Percentiles rank a stretch among this genome's conserved stretches.
Evolutionary conservation across 169 alveolate species (phyloP).

Genomic region (Eimeria maxima): DNA sequence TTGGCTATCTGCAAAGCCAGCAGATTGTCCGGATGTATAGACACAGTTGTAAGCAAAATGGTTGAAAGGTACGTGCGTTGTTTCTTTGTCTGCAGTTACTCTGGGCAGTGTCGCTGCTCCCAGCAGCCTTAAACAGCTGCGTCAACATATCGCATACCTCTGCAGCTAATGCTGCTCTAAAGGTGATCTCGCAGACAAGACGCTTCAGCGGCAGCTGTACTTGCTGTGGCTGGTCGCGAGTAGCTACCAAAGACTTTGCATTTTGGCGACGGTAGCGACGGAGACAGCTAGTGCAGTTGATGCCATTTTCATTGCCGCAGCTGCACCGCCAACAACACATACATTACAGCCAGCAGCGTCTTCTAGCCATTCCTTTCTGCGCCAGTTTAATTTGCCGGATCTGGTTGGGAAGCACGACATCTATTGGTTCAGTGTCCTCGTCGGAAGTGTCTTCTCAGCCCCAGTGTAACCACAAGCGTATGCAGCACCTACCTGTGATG

Average conservation of each 20-base stretch:
- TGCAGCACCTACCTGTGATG: not conserved
- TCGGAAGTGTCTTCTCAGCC: not conserved
- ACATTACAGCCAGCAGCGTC: not conserved
- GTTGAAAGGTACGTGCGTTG: not conserved
- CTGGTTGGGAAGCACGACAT: not conserved
- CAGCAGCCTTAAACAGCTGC: constrained; percentile 63
- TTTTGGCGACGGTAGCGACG: not conserved
- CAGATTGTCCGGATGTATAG: not conserved
- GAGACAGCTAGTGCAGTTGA: not conserved
- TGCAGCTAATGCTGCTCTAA: constrained; percentile 75
- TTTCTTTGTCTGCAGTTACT: constrained; percentile 42
- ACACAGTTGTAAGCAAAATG: not conserved
- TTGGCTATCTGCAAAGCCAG: not conserved
- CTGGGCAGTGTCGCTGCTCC: constrained; percentile 71
- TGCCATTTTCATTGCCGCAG: not conserved
- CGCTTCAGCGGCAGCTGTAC: not conserved
- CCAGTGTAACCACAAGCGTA: not conserved
- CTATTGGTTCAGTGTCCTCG: not conserved
- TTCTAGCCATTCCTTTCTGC: not conserved
- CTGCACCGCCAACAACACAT: not conserved
- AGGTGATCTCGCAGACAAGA: constrained; percentile 31
- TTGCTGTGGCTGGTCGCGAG: too few species aligned
- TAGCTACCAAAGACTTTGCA: not conserved
- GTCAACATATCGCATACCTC: constrained; percentile 47
- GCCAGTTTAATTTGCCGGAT: not conserved